Conservation (phyloP, 108 stramenopile genomes). For the Cyclotella cryptica region DNA sequence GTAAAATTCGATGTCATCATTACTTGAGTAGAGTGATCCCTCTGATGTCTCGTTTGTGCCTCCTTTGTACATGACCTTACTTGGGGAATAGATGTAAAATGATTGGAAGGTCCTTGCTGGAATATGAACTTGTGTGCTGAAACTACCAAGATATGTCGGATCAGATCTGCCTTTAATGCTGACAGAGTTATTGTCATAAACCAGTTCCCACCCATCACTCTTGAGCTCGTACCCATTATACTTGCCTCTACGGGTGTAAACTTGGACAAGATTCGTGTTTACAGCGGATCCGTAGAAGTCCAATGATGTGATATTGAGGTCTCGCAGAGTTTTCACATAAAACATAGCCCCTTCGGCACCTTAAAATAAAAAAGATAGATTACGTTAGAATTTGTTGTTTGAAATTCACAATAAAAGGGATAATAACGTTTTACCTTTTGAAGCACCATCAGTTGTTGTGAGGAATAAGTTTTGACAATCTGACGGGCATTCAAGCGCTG, state of each 20-base stretch:
- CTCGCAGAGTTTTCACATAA: conserved; percentile 24
- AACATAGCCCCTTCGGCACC: conserved; percentile 23
- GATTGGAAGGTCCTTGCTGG: conserved; percentile 16
- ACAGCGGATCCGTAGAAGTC: conserved; percentile 24
- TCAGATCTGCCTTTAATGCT: conserved; percentile 18
- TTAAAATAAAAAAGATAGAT: too few relatives aligned
- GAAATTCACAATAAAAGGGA: too few relatives aligned
- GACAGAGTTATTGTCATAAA: conserved; percentile 21
- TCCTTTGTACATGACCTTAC: conserved; percentile 27
- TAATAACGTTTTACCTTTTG: not conserved
- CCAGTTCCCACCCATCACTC: conserved; percentile 17
- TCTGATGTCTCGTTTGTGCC: conserved; percentile 9
- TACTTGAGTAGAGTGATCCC: conserved; percentile 22
- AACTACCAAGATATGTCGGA: conserved; percentile 9
- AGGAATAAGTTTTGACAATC: conserved; percentile 7
- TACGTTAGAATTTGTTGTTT: too few relatives aligned
- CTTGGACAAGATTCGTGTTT: conserved; percentile 11
- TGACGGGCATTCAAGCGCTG: conserved; percentile 1
- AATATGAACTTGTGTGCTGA: conserved; percentile 7
- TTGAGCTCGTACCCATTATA: conserved; percentile 16
- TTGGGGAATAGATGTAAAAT: conserved; percentile 35
- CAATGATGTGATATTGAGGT: conserved; percentile 29
- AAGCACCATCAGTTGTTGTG: conserved; percentile 6
- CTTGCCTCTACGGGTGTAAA: conserved; percentile 16
- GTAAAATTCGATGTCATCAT: conserved; percentile 24